Evolutionary conservation across 371 early-diverging fungal species (phyloP), one percentile per base, ranked within the genome.

Genomic region (Syncephalastrum racemosum): DNA sequence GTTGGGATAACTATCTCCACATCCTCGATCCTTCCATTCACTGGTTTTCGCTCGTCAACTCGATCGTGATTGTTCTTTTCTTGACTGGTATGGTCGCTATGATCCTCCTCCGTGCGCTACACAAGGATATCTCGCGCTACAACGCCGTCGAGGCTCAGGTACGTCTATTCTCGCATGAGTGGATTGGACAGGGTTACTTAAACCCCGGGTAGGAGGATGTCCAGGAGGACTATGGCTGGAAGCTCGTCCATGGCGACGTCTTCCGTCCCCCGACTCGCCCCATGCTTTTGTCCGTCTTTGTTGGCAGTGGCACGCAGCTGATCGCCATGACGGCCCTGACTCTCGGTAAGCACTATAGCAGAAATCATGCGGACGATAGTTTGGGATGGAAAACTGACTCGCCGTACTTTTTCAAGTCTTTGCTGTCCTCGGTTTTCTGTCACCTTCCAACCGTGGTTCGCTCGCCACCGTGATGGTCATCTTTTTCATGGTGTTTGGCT

Each of bases 361-460:
- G n/a, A n/a, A n/a, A n/a, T n/a, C n/a, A n/a, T n/a, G n/a, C n/a
- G 18, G 6, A 53, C 14, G 19, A 53, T 14, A 39, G 16, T 2
- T 14, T 14, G 18, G 3, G 46, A 3, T n/a, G n/a, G n/a, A 27
- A 16, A 19, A 7, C 12, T 48, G 4, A 31, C 22, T 27, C 2
- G 8, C 7, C 31, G 25, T 45, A 18, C 16, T n/a, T 36, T 20
- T 6, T 16, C 10, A 23, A 85, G 85, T 85, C 0, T 92, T 97
- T 83, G 96, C 96, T 12, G 84, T 92, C 5, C 82, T 97, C 24
- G 97, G 97, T 14, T 95, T 97, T 81, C 77, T 97, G 44, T 93
- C 94, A 14, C 96, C 96, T 1, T 92, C 95, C 1, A 89, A 85
- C 70, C 92, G 97, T 46, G 96, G 96, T 23, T 90, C 95, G 12